Percentiles rank a stretch among this genome's conserved stretches.
phyloP scores from a whole-genome alignment of 2,329 filamentous ascomycete species.

The Albophoma yamanashiensis region DNA sequence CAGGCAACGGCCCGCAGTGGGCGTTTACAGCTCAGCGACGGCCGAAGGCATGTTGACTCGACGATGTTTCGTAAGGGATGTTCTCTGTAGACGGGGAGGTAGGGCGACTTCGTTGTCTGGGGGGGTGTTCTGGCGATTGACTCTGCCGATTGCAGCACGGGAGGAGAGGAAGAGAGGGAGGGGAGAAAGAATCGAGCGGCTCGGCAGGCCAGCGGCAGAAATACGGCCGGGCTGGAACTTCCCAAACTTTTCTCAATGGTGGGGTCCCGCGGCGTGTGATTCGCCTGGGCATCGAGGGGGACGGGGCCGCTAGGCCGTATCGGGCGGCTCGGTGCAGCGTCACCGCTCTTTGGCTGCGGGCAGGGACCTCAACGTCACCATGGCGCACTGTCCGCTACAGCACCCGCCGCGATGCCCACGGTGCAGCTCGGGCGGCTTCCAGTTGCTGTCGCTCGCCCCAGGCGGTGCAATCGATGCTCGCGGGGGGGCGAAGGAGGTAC shows the following conservation, averaged over 20 bases:
- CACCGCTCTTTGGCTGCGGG: conserved; percentile 4
- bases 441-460: not conserved
- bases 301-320: conserved; percentile 3
- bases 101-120: conserved; percentile 57
- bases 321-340: conserved; percentile 1
- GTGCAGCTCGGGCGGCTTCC: not conserved
- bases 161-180: conserved; percentile 9
- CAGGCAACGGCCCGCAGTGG: conserved; percentile 59
- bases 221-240: conserved; percentile 2
- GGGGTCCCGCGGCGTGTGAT: conserved; percentile 10
- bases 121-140: conserved; percentile 14
- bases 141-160: conserved; percentile 18
- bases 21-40: conserved; percentile 86
- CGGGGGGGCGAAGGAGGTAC: too few relatives aligned
- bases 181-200: conserved; percentile 2
- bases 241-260: conserved; percentile 11
- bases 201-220: conserved; percentile 3
- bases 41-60: conserved; percentile 63
- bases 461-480: not conserved
- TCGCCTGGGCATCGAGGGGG: conserved; percentile 3
- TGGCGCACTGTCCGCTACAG: not conserved
- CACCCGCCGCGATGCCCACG: too few relatives aligned
- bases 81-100: conserved; percentile 18
- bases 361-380: not conserved
- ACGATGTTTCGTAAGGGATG: conserved; percentile 49